Evolutionary conservation across 2,329 filamentous ascomycete species (phyloP), one percentile per base, ranked within the genome.

Genomic region (Ciborinia camelliae): DNA sequence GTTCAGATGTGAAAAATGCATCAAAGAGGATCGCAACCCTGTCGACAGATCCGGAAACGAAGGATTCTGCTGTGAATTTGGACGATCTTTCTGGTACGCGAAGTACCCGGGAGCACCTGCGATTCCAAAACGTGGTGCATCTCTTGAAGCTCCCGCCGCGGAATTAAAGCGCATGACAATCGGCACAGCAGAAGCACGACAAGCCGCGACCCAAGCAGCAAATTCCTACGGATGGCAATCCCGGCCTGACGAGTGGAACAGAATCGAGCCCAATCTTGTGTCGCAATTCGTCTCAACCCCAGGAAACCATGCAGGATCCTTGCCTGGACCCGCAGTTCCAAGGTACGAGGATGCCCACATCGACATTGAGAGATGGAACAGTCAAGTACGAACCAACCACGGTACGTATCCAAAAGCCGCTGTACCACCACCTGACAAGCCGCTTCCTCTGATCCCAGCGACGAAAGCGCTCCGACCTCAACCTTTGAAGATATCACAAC

Each of bases 11-110:
- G 10, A 6, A 0, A 41, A 32, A 6, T 71, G 69, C 52, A 43
- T 48, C 1, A 14, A 2, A 1, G 67, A 70, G 45, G 20, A 47
- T 8, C 47, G 64, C 6, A 3, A n/a, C 5, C 15, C 48, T 1
- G 37, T 48, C 18, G 35, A 54, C 12, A 51, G 32, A 14, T 54
- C 43, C 1, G 57, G n/a, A 7, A 68, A 70, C 47, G 55, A 45
- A 3, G 68, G 69, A 48, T 50, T 68, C 9, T 70, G 70, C 43
- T 69, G 69, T 53, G 62, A 66, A 6, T 62, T 65, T 28, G 67
- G 68, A 14, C 8, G 54, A 10, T 62, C 55, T 3, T 66, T 68
- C 47, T 68, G 58, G 54, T 9, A 51, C 32, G 41, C 26, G 35
- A 23, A 37, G n/a, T 26, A 10, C 6, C 32, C 28, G 9, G 37